Base-by-base conservation (phyloP, 148 eudicot genomes). In the Cornus suecica region DNA sequence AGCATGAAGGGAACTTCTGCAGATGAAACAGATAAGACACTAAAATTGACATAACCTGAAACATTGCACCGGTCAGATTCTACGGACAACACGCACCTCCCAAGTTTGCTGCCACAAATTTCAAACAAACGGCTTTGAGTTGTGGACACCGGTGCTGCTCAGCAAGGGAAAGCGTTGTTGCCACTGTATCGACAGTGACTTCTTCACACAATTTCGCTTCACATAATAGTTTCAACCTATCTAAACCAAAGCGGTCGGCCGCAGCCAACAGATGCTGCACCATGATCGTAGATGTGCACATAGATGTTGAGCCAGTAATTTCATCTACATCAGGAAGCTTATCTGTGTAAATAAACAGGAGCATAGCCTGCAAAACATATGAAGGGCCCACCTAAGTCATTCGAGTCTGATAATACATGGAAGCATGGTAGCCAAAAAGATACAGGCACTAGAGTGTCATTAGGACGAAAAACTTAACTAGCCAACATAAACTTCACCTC, bases 181-280 rank as follows among this genome's bases (percentile, higher is more conserved):
- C 85, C 68, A 92, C 93, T 18, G 97, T 90, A 24, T 92, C 98
- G 62, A 80, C 79, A 52, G 80, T 85, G 74, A 94, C 80, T 70
- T 84, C 95, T 76, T 89, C 98, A 79, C 90, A 90, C 73, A 94
- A 77, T 77, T 90, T 94, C 51, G 87, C 84, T 89, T 92, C 98
- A 68, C 98, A 94, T 51, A 94, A 69, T 48, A 78, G 82, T 77
- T 90, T 94, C 85, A 94, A 76, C 71, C 97, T 79, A 41, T 92
- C 98, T 72, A 94, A 85, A 80, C 90, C 98, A 88, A 86, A 94
- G 41, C 95, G 92, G 78, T 94, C 98, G 67, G 98, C 97, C 66
- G 97, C 93, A 76, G 95, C 94, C 97, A 94, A 89, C 58, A 94
- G 79, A 85, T 94, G 94, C 82, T 94, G 98, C 85, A 92, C 83